Evolutionary conservation across 148 eudicot species (phyloP).

Genomic region (Rhododendron kiyosumense): DNA sequence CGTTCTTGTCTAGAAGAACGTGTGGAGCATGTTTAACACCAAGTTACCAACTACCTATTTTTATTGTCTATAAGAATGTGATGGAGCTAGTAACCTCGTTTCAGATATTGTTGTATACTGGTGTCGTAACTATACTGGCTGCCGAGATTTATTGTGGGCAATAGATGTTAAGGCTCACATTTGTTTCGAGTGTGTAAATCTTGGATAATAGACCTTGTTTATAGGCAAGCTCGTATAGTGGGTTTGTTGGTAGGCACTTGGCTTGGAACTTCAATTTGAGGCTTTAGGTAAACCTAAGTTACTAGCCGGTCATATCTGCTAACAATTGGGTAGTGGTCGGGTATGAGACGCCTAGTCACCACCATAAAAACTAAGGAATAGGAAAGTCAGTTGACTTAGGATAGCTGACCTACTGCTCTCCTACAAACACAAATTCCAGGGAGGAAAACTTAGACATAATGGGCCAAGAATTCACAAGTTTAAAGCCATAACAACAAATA

Average conservation of each 20-base stretch:
- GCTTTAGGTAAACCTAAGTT: not conserved
- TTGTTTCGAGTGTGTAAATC: not conserved
- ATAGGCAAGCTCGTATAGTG: not conserved
- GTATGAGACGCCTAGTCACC: not conserved
- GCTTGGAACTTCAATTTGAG: not conserved
- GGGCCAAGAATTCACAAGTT: not conserved
- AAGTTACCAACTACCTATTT: not conserved
- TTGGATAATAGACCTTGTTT: not conserved
- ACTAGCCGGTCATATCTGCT: not conserved
- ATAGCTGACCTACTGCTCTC: not conserved
- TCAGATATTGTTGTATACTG: not conserved
- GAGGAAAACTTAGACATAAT: not conserved
- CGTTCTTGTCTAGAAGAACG: not conserved
- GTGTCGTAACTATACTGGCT: not conserved
- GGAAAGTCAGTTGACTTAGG: not conserved
- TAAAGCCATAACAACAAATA: not conserved
- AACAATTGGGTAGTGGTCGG: not conserved
- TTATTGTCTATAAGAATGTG: no score
- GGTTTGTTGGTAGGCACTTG: not conserved
- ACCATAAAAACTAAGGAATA: not conserved
- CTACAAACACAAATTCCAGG: not conserved
- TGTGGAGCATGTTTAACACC: not conserved
- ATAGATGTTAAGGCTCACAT: not conserved
- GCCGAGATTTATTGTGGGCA: not conserved
- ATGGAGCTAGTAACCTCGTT: not conserved